Base-by-base conservation (phyloP, 2,329 filamentous ascomycete species). In the Dactylellina drechsleri region DNA sequence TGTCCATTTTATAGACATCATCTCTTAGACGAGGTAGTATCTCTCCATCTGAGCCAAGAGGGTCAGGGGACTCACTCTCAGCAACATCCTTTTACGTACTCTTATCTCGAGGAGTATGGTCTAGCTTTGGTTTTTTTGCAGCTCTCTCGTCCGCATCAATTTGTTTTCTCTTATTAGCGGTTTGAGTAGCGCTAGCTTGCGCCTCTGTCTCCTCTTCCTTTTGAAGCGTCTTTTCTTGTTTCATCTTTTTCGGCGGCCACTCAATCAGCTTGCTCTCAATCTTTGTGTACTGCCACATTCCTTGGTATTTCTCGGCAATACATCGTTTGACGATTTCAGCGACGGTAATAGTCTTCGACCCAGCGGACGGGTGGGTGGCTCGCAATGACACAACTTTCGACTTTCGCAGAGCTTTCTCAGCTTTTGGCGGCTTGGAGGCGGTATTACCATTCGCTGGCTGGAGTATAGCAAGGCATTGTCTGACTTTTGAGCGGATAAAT, bases 261-360 rank as follows among this genome's bases (percentile, higher is more conserved):
- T 73, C 68, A 6, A 73, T 26, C 10, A 73, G 60, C n/a, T 54
- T 53, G 40, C 68, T 73, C 41, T 73, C 68, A 12, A 73, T 10
- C 40, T 73, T 66, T 1, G 60, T 73, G 20, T 66, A 73, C 61
- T 73, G 68, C 68, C 68, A 73, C 61, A 53, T 66, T 15, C 23
- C 13, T 8, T 43, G 41, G 13, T 50, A 50, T 18, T 28, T 18
- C 28, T 64, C 60, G n/a, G 59, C 67, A 13, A 73, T 73, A 43
- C 54, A 61, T 12, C 68, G 68, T n/a, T 73, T 73, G 16, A 59
- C 68, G 18, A 73, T 73, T 23, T 73, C 68, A 31, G 68, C 68
- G 5, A 73, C 43, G 10, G 68, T 66, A 18, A 73, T 66, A 49
- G 60, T 40, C 13, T 73, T 73, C 12, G 68, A 73, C 18, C 60